Evolutionary conservation across 129 eudicot genomes (phyloP).

Genomic region (Erigeron canadensis): DNA sequence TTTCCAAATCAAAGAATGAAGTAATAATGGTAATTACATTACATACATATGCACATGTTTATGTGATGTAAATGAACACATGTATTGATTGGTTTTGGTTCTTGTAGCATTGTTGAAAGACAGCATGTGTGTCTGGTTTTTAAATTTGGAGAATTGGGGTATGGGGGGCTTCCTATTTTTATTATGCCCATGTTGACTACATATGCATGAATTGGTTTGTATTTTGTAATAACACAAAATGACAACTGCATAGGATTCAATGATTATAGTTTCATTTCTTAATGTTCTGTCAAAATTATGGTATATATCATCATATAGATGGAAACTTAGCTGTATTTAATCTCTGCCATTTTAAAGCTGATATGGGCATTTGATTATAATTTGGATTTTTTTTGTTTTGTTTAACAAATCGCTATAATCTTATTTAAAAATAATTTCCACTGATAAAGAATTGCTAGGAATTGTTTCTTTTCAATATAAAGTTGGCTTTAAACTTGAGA

Average conservation of each 20-base stretch:
- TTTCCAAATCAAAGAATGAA: neutral
- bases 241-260: slow-evolving; percentile 29
- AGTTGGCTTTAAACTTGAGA: neutral
- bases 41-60: slow-evolving; percentile 21
- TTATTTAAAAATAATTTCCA: neutral
- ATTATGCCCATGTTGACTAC: slow-evolving; percentile 22
- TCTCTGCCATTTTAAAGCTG: slow-evolving; percentile 11
- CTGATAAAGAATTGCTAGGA: neutral
- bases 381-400: neutral
- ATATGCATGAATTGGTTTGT: slow-evolving; percentile 21
- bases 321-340: slow-evolving; percentile 2
- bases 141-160: neutral
- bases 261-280: slow-evolving; percentile 1
- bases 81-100: slow-evolving; percentile 33
- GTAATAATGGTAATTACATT: neutral
- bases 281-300: slow-evolving; percentile 3
- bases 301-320: neutral
- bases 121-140: slow-evolving; percentile 34
- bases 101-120: slow-evolving; percentile 25
- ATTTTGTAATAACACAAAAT: slow-evolving; percentile 18
- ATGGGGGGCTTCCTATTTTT: neutral
- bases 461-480: neutral
- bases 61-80: slow-evolving; percentile 28
- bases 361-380: slow-evolving; percentile 20
- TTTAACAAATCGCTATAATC: neutral